phyloP scores from a whole-genome alignment of 331 rosid species.

The Spiraea crenata region DNA sequence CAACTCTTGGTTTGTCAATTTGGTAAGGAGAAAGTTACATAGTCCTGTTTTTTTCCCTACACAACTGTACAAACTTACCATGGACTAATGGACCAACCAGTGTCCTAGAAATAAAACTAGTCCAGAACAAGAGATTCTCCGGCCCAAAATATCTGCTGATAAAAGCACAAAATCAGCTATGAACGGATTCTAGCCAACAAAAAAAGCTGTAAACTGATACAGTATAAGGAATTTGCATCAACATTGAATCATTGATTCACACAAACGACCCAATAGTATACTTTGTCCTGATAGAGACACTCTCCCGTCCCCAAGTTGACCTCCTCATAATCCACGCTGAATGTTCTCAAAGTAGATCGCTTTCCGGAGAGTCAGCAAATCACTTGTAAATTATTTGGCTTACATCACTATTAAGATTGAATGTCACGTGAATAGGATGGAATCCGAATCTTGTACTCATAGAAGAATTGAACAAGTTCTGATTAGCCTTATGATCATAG shows the following conservation, averaged over 20 bases:
- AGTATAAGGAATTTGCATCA: not conserved
- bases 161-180: not conserved
- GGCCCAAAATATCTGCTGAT: conserved; percentile 4
- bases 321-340: not conserved
- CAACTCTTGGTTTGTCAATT: too few relatives aligned
- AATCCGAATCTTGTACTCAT: not conserved
- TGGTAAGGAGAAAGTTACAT: too few relatives aligned
- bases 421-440: not conserved
- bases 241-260: not conserved
- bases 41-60: too few relatives aligned
- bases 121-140: not conserved
- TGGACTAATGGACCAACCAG: not conserved
- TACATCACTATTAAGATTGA: not conserved
- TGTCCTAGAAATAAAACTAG: not conserved
- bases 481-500: not conserved
- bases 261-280: too few relatives aligned
- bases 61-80: not conserved
- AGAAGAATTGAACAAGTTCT: not conserved
- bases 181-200: too few relatives aligned
- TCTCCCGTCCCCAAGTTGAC: conserved; percentile 4
- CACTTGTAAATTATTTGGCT: not conserved
- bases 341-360: not conserved
- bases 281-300: not conserved
- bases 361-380: too few relatives aligned
- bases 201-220: not conserved